Percentiles rank a stretch among this genome's conserved stretches.
Conservation (phyloP, 2,329 filamentous ascomycete species). For the Stemphylium lycopersici region DNA sequence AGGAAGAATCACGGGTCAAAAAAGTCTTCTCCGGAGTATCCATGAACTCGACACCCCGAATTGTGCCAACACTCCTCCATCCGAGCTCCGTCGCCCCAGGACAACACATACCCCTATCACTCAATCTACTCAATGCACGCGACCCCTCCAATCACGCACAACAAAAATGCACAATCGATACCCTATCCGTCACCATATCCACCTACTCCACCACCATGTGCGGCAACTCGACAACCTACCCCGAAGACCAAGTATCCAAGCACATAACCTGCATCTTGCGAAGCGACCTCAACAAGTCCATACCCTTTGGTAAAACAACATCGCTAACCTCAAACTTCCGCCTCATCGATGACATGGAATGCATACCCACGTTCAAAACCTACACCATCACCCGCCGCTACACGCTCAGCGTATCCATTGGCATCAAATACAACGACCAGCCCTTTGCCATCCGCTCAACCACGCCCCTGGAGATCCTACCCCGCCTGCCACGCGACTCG, state of each 20-base stretch:
- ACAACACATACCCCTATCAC: conserved; percentile 39
- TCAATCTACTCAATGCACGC: conserved; percentile 33
- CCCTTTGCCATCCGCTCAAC: conserved; percentile 35
- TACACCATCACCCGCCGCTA: conserved; percentile 44
- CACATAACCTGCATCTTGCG: conserved; percentile 41
- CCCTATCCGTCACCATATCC: conserved; percentile 36
- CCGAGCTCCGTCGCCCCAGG: conserved; percentile 39
- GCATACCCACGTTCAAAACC: conserved; percentile 44
- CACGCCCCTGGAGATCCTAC: conserved; percentile 39
- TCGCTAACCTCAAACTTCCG: conserved; percentile 41
- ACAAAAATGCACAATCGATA: conserved; percentile 34
- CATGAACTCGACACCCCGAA: conserved; percentile 25
- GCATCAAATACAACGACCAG: conserved; percentile 35
- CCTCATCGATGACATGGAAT: conserved; percentile 41
- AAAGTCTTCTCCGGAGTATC: conserved; percentile 30
- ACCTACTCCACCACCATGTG: conserved; percentile 43
- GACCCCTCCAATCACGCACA: conserved; percentile 26
- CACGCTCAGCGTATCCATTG: conserved; percentile 33
- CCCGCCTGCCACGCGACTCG: conserved; percentile 25
- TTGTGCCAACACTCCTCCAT: conserved; percentile 40
- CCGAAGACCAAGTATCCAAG: conserved; percentile 38
- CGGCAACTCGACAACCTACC: conserved; percentile 29
- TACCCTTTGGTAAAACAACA: conserved; percentile 28
- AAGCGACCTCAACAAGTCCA: conserved; percentile 28
- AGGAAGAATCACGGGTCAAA: conserved; percentile 23